phyloP scores from a whole-genome alignment of 2,329 filamentous ascomycete species.

The Monosporascus sp. region DNA sequence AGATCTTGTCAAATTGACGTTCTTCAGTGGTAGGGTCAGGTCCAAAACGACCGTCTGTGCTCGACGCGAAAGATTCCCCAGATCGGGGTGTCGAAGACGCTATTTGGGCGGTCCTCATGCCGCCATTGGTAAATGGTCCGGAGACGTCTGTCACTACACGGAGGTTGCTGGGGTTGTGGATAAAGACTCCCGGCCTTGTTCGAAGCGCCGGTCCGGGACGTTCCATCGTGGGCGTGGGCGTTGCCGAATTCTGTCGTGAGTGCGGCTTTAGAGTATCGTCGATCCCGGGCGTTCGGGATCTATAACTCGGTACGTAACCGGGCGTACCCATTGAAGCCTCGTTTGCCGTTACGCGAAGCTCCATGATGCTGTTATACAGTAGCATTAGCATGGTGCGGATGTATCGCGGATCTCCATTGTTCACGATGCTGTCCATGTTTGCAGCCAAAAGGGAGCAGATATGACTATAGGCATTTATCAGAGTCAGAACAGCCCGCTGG shows the following conservation, averaged over 20 bases:
- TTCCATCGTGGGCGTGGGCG: conserved; percentile 49
- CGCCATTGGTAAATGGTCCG: conserved; percentile 43
- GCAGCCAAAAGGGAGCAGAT: conserved; percentile 55
- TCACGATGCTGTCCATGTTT: conserved; percentile 59
- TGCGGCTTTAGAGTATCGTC: conserved; percentile 47
- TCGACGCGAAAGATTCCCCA: conserved; percentile 68
- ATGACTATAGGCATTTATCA: conserved; percentile 60
- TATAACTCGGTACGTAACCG: conserved; percentile 14
- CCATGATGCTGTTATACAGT: conserved; percentile 63
- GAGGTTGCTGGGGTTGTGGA: conserved; percentile 48
- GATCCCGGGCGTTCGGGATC: conserved; percentile 23
- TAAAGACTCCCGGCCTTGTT: conserved; percentile 30
- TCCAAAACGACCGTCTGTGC: conserved; percentile 44
- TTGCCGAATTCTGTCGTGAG: conserved; percentile 46
- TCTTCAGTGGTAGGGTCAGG: conserved; percentile 71
- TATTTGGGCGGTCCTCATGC: conserved; percentile 45
- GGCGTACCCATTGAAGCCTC: conserved; percentile 20
- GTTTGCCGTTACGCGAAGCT: conserved; percentile 50
- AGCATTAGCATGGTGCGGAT: conserved; percentile 59
- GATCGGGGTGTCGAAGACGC: conserved; percentile 70
- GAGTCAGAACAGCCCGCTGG: conserved; percentile 56
- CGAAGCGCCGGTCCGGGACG: conserved; percentile 35
- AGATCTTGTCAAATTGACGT: conserved; percentile 75
- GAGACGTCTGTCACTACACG: conserved; percentile 52
- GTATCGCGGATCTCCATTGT: conserved; percentile 61